Conservation (phyloP, 2,329 filamentous ascomycete genomes). For the Pestalotiopsis sp. region DNA sequence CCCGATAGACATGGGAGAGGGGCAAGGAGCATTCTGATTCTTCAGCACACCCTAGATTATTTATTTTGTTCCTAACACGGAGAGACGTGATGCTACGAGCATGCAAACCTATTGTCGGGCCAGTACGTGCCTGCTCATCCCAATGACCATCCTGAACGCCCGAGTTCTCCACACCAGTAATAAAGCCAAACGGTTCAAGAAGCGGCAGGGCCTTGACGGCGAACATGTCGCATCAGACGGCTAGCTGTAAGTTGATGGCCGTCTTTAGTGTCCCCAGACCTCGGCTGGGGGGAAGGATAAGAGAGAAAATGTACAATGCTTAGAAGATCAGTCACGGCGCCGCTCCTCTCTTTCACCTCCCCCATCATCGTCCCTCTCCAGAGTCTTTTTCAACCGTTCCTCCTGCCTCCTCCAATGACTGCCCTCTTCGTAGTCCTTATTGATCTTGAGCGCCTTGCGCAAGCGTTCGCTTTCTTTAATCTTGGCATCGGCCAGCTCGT, state of each 20-base stretch:
- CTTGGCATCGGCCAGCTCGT: conserved; percentile 95
- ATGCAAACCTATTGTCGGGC: background rate
- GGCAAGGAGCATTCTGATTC: background rate
- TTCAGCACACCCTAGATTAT: conserved; percentile 12
- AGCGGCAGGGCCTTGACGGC: background rate
- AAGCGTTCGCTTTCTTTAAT: conserved; percentile 92
- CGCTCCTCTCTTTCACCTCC: background rate
- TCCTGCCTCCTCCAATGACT: conserved; percentile 85
- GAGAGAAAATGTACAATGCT: background rate
- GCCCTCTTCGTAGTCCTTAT: conserved; percentile 82
- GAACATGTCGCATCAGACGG: background rate
- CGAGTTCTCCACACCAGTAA: background rate
- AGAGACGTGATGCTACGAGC: background rate
- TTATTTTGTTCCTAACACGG: background rate
- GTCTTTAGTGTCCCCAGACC: too few relatives aligned
- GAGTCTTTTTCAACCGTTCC: conserved; percentile 57
- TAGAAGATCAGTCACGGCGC: background rate
- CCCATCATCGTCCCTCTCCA: conserved; percentile 38
- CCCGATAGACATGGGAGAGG: conserved; percentile 29
- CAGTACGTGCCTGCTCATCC: background rate
- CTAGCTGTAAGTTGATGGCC: background rate
- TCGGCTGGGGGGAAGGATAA: background rate
- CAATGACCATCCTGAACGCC: background rate
- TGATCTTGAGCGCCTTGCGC: conserved; percentile 83
- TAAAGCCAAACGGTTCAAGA: background rate